Percentiles rank a stretch among this genome's conserved stretches.
Evolutionary conservation across 148 eudicot species (phyloP).

Genomic region (Fagopyrum tataricum): DNA sequence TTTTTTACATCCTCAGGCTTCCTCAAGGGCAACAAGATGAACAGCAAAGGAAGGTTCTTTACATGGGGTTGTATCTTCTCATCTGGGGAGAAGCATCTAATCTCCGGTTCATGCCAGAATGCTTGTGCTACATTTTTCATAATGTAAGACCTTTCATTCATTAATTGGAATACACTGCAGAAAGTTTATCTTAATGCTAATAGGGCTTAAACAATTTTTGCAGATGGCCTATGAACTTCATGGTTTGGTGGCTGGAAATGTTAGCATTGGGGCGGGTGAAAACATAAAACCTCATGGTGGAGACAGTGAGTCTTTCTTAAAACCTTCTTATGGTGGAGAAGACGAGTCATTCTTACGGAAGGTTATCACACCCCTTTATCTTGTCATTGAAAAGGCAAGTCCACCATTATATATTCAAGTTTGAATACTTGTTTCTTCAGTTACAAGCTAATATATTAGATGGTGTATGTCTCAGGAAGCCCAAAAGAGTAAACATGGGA

Average conservation of each 20-base stretch:
- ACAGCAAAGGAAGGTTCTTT: slow-evolving; percentile 77
- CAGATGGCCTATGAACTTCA: slow-evolving; percentile 98
- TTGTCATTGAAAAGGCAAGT: slow-evolving; percentile 71
- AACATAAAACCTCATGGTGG: slow-evolving; percentile 96
- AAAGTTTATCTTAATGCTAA: not conserved
- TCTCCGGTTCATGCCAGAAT: slow-evolving; percentile 92
- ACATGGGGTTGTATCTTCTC: slow-evolving; percentile 92
- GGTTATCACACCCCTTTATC: slow-evolving; percentile 79
- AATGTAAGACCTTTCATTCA: slow-evolving; percentile 44
- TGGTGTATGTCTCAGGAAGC: slow-evolving; percentile 55
- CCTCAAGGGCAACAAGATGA: slow-evolving; percentile 66
- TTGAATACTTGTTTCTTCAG: not conserved
- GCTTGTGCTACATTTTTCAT: slow-evolving; percentile 91
- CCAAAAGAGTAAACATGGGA: slow-evolving; percentile 68
- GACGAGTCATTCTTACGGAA: slow-evolving; percentile 77
- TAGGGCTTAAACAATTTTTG: slow-evolving; percentile 15
- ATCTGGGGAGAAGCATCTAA: slow-evolving; percentile 99
- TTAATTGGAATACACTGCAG: not conserved
- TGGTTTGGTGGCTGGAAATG: slow-evolving; percentile 92
- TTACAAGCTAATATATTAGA: not conserved
- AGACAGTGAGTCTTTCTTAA: slow-evolving; percentile 71
- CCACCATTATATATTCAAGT: not conserved
- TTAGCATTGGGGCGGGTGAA: slow-evolving; percentile 84
- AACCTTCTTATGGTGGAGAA: slow-evolving; percentile 12
- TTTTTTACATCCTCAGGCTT: slow-evolving; percentile 33